Evolutionary conservation across 306 rosid species (phyloP), one percentile per base, ranked within the genome.

Genomic region (Gastrolobium villosum): DNA sequence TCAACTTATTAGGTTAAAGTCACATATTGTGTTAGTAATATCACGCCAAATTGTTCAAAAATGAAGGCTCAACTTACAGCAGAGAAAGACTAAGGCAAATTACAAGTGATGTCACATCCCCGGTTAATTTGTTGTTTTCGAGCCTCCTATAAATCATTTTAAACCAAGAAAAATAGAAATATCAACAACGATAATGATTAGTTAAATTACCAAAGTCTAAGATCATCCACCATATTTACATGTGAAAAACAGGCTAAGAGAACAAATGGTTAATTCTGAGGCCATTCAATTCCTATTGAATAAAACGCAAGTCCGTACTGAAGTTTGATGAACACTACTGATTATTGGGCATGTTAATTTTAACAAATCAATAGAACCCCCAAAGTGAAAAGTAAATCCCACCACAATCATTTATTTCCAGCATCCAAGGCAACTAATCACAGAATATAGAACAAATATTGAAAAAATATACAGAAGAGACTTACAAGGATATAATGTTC

Each of bases 401-500:
- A 67, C 10, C 41, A 11, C 39, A 26, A 2, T 20, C 28, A 37
- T 61, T 68, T 6, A 28, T 28, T 52, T 67, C 72, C 77, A n/a
- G 64, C 46, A 36, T 44, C 30, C 3, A 26, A 20, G 65, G 15
- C 61, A 61, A 13, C n/a, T 46, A 60, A 65, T 34, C 8, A 39
- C 37, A 30, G 30, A 62, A 5, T 14, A 66, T 2, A 14, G 5
- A 28, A 44, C 11, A 14, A 36, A 65, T 4, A 20, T 13, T 6
- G 36, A 52, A 56, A 20, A 5, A 56, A 30, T 60, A 46, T 37
- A 4, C 34, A 76, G 26, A 28, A 43, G 70, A 39, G 39, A 72
- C 98, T 85, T 89, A 96, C 99, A 96, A 81, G 65, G 91, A 84
- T 70, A 77, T 75, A 90, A 96, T 72, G 83, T 88, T 96, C 81